Evolutionary conservation across 202 grass and related monocot genomes (phyloP), one percentile per base, ranked within the genome.

Genomic region (Carex arenaria): DNA sequence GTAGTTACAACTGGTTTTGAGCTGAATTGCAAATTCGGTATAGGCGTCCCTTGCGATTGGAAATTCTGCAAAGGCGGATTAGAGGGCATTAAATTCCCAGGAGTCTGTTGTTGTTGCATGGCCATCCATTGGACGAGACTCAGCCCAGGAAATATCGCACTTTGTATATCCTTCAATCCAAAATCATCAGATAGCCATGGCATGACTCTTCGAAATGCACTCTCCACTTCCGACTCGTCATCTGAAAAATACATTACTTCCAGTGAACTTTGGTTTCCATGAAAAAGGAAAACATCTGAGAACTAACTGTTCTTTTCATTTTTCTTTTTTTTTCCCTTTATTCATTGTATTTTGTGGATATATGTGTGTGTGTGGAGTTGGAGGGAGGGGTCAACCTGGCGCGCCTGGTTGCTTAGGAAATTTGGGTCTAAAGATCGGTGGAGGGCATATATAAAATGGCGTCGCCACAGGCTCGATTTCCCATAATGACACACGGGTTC

Each of bases 381-480:
- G 19, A 17, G 28, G 31, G 17, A 7, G 28, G 14, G 12, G 15
- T 51, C 60, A 63, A 94, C 95, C 95, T 95, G 89, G 86, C 63
- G 91, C 87, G 64, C 88, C 93, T 23, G 91, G 89, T 69, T 89
- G 88, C 67, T 92, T 90, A 77, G 96, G 86, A 71, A 99, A 82
- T 64, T 96, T 96, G 74, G 91, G 91, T 72, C 88, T 89, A 67
- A 94, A 99, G 89, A 94, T 93, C 13, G 93, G 93, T 6, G 96
- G 96, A 64, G 93, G 93, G 43, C 96, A 99, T 84, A 99, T 94
- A 93, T 99, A 99, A 83, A 99, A 99, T 67, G 96, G 96, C 7
- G 93, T 99, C 62, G 93, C 91, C 45, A 99, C 93, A 74, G 96
- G 96, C 87, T 99, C 96, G 17, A 96, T 99, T 56, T 99, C 96